These are phyloP conservation scores for Leccinum ochraceum DNA, from an alignment of 768 basidiomycete species.

Conservation along the genomic window DNA sequence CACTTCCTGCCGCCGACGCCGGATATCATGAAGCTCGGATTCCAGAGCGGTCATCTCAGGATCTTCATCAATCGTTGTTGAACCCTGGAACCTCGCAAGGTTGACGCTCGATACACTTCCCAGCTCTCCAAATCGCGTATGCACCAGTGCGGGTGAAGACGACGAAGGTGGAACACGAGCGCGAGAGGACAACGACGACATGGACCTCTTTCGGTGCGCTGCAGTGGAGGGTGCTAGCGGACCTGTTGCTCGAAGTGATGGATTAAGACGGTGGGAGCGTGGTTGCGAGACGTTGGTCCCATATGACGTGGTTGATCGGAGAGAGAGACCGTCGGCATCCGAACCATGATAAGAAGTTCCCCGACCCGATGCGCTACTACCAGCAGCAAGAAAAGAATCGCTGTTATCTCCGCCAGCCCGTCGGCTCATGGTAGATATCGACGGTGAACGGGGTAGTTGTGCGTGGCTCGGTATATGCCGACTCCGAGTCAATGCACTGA, in stretches of 20 bases:
- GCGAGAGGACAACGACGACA: constrained; percentile 60
- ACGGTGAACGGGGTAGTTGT: constrained; percentile 31
- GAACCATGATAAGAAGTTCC: constrained; percentile 34
- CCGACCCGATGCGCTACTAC: constrained; percentile 29
- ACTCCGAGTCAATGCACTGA: constrained; percentile 57
- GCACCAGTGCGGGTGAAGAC: constrained; percentile 31
- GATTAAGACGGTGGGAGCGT: constrained; percentile 45
- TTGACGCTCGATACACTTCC: constrained; percentile 50
- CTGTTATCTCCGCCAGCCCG: constrained; percentile 27
- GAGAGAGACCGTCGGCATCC: constrained; percentile 53
- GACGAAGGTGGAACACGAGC: constrained; percentile 38
- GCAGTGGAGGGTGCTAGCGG: constrained; percentile 29
- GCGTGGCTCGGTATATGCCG: constrained; percentile 26
- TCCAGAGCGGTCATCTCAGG: constrained; percentile 42
- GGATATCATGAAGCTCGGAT: constrained; percentile 68
- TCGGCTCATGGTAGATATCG: constrained; percentile 29
- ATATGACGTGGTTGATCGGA: constrained; percentile 52
- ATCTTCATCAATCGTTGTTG: constrained; percentile 36
- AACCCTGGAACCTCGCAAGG: constrained; percentile 44
- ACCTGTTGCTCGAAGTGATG: constrained; percentile 37
- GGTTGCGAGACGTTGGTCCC: constrained; percentile 50
- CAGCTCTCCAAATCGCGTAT: constrained; percentile 32
- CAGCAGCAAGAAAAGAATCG: constrained; percentile 27
- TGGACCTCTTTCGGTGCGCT: constrained; percentile 56
- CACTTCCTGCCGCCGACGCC: constrained; percentile 69